A percentile compares a stretch with the other conserved stretches of the same genome.
Conservation (phyloP, 1,139 yeast species). For the Candida pseudoviswanathii region DNA sequence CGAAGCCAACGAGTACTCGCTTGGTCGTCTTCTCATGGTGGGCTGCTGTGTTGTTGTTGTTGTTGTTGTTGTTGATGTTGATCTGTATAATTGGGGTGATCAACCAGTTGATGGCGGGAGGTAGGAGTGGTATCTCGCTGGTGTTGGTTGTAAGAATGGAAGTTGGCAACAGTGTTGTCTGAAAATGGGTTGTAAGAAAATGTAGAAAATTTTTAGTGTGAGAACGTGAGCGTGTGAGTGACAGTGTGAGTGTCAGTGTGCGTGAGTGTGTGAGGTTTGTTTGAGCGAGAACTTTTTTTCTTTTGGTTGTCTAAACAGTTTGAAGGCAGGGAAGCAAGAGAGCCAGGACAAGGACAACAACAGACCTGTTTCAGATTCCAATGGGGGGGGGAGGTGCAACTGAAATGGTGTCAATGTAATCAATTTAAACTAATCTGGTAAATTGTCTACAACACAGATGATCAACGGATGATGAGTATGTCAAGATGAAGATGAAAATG, state of each 20-base stretch:
- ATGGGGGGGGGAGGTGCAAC: background rate
- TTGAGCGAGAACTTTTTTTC: background rate
- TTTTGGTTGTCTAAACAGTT: background rate
- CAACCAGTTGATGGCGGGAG: background rate
- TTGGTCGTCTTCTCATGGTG: slow-evolving; percentile 28
- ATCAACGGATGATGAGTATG: background rate
- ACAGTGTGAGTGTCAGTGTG: no score
- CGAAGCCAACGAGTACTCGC: slow-evolving; percentile 19
- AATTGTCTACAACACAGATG: background rate
- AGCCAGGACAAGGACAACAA: background rate
- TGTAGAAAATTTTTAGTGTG: no score
- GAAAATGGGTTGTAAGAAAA: no score
- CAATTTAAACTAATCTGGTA: background rate
- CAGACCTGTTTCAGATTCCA: background rate
- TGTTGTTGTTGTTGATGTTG: background rate
- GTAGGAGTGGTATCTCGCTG: no score
- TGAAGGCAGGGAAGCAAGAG: background rate
- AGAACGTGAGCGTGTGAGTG: no score
- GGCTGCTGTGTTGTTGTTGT: background rate
- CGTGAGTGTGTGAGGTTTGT: no score
- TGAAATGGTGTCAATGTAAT: background rate
- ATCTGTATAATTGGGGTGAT: background rate
- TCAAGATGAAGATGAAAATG: background rate
- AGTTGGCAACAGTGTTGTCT: no score
- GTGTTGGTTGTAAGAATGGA: no score